A percentile compares a stretch with the other conserved stretches of the same genome.
These are phyloP conservation scores for Mycena maculata DNA, from an alignment of 768 basidiomycete genomes.

Conservation along the genomic window DNA sequence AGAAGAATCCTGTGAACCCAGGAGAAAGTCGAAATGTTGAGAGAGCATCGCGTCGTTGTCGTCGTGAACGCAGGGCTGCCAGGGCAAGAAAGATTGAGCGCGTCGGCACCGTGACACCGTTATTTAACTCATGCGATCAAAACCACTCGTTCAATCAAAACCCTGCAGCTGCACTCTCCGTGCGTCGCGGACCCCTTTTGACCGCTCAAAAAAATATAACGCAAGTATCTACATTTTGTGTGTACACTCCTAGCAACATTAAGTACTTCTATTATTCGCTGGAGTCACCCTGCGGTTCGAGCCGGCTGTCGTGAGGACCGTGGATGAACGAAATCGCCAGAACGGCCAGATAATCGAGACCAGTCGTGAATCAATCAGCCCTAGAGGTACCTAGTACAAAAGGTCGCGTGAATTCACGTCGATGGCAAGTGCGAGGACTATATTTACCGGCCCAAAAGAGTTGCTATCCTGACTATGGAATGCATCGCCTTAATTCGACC, in stretches of 20 bases:
- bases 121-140: background rate
- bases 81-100: background rate
- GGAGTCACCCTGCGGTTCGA: slow-evolving; percentile 11
- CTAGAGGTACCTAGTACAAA: slow-evolving; percentile 26
- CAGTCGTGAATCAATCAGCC: slow-evolving; percentile 24
- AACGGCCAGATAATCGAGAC: slow-evolving; percentile 4
- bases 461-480: slow-evolving; percentile 81
- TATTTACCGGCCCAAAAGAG: slow-evolving; percentile 72
- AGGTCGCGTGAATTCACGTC: background rate
- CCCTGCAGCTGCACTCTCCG: no score
- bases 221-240: no score
- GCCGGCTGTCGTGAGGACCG: background rate
- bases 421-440: slow-evolving; percentile 12
- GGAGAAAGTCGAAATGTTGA: slow-evolving; percentile 48
- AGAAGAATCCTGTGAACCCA: slow-evolving; percentile 41
- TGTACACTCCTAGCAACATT: background rate
- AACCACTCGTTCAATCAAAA: no score
- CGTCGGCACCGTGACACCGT: slow-evolving; percentile 17
- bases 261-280: background rate
- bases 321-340: slow-evolving; percentile 24
- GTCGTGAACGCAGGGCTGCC: background rate
- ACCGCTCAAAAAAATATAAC: no score
- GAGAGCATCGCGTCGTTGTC: slow-evolving; percentile 8
- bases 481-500: slow-evolving; percentile 63
- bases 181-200: no score